Conservation (phyloP, 345 rosid genomes). For the Eucalyptus albens region DNA sequence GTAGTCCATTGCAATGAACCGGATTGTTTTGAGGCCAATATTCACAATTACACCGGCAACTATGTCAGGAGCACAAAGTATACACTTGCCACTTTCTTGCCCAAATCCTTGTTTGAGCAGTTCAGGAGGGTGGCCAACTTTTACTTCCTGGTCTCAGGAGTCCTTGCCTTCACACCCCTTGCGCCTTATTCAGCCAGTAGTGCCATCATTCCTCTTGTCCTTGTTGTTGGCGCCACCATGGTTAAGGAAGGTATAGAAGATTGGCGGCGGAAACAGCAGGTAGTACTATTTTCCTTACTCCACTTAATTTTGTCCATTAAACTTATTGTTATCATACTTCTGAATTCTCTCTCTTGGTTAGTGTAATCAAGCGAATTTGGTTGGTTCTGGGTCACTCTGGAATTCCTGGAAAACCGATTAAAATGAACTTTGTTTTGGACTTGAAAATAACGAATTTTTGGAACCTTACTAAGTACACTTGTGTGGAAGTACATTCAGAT, state of each 20-base stretch:
- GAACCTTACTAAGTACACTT: background rate
- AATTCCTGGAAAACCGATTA: background rate
- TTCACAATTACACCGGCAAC: slow-evolving; percentile 34
- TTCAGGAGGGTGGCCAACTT: slow-evolving; percentile 94
- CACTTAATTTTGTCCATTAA: background rate
- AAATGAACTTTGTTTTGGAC: background rate
- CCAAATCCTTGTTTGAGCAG: slow-evolving; percentile 94
- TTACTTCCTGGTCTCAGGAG: slow-evolving; percentile 62
- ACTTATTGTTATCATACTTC: background rate
- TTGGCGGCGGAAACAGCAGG: slow-evolving; percentile 78
- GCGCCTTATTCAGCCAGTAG: slow-evolving; percentile 66
- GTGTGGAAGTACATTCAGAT: background rate
- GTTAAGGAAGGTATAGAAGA: slow-evolving; percentile 87
- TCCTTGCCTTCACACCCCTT: slow-evolving; percentile 61
- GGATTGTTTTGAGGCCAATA: slow-evolving; percentile 41
- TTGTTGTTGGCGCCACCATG: slow-evolving; percentile 80
- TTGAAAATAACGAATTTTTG: background rate
- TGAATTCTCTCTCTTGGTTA: background rate
- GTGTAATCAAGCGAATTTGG: background rate
- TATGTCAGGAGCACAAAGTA: slow-evolving; percentile 77
- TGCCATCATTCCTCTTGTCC: slow-evolving; percentile 60
- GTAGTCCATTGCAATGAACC: slow-evolving; percentile 79
- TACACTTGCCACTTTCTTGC: slow-evolving; percentile 64
- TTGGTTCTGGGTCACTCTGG: background rate
- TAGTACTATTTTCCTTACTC: background rate